A percentile compares a stretch with the other conserved stretches of the same genome.
Conservation (phyloP, 208 protist species). For the Wallacemonas rigidus region DNA sequence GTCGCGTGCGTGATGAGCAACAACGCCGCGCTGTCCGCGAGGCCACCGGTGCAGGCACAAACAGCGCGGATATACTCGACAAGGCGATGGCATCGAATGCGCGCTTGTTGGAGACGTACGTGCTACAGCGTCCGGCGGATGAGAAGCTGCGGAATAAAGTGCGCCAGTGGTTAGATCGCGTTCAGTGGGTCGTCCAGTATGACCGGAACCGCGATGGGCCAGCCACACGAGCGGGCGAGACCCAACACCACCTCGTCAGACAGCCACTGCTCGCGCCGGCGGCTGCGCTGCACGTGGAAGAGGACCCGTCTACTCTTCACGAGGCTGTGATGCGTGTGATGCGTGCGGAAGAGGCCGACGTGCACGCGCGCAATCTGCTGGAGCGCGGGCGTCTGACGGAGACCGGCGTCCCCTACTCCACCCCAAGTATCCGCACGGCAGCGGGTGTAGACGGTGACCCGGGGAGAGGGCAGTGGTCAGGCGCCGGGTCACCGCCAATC, state of each 20-base stretch:
- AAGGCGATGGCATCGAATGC: slow-evolving; percentile 6
- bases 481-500: neutral
- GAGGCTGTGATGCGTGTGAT: slow-evolving; percentile 36
- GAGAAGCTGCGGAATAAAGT: slow-evolving; percentile 40
- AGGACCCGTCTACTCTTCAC: slow-evolving; percentile 47
- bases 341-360: slow-evolving; percentile 38
- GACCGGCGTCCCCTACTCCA: neutral
- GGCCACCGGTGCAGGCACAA: neutral
- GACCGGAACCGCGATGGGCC: slow-evolving; percentile 16
- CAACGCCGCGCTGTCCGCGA: slow-evolving; percentile 10
- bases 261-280: neutral
- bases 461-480: too few species aligned
- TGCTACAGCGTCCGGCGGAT: slow-evolving; percentile 25
- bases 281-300: slow-evolving; percentile 24
- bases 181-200: slow-evolving; percentile 29
- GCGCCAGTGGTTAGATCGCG: slow-evolving; percentile 60
- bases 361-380: slow-evolving; percentile 37
- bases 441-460: too few species aligned
- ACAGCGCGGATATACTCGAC: slow-evolving; percentile 8
- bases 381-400: slow-evolving; percentile 24
- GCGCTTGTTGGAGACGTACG: slow-evolving; percentile 29
- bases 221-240: neutral
- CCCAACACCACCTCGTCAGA: too few species aligned
- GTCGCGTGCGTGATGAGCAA: neutral
- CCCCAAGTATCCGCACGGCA: too few species aligned